These are phyloP conservation scores for Stevia rebaudiana DNA, from an alignment of 140 eudicot genomes.

Conservation along the genomic window DNA sequence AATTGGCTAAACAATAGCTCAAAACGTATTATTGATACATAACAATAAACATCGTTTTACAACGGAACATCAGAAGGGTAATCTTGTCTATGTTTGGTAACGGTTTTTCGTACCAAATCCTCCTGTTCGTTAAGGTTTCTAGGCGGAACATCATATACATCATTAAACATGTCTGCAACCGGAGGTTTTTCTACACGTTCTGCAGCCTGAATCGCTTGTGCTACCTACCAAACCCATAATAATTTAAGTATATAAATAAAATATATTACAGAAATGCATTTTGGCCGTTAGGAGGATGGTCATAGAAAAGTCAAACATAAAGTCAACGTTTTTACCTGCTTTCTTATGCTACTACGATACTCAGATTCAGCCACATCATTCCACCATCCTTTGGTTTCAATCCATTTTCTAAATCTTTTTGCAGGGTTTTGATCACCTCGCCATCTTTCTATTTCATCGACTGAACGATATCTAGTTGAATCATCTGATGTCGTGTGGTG, in stretches of 20 bases:
- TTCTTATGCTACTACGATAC: conserved; percentile 41
- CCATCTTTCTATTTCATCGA: conserved; percentile 70
- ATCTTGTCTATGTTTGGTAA: conserved; percentile 49
- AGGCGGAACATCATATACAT: conserved; percentile 61
- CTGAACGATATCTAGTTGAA: conserved; percentile 64
- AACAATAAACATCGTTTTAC: no score
- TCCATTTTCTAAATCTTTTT: conserved; percentile 58
- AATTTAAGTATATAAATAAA: background rate
- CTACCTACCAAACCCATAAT: conserved; percentile 29
- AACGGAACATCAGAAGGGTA: conserved; percentile 49
- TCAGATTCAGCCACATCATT: conserved; percentile 47
- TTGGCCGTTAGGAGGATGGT: background rate
- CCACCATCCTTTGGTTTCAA: conserved; percentile 82
- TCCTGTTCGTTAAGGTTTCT: conserved; percentile 62
- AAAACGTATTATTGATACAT: no score
- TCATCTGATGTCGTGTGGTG: conserved; percentile 94
- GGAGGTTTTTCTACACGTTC: conserved; percentile 59
- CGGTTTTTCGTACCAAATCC: conserved; percentile 43
- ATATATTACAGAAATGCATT: background rate
- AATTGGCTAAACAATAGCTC: no score
- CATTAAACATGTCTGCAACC: conserved; percentile 50
- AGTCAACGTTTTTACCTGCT: conserved; percentile 45
- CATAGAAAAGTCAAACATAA: conserved; percentile 15
- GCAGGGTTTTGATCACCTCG: conserved; percentile 52
- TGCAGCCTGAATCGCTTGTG: conserved; percentile 71